phyloP scores from a whole-genome alignment of 176 grass and related monocot species.

The Neostapfia colusana region DNA sequence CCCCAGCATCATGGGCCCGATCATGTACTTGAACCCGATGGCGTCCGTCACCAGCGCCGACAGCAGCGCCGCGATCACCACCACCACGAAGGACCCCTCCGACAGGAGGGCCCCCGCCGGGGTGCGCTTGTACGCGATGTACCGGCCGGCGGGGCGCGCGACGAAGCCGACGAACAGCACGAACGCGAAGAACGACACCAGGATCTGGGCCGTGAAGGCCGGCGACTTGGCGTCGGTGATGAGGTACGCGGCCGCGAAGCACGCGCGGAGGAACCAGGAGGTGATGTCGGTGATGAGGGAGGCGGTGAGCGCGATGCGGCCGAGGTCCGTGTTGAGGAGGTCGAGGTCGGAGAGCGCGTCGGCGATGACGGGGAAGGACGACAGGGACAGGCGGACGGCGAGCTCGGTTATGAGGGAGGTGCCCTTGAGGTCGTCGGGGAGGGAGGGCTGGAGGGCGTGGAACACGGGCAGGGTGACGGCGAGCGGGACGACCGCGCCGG shows the following conservation, averaged over 20 bases:
- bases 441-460: conserved; percentile 26
- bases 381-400: conserved; percentile 54
- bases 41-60: conserved; percentile 60
- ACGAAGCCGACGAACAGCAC: conserved; percentile 49
- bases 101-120: conserved; percentile 41
- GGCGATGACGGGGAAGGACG: conserved; percentile 69
- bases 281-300: conserved; percentile 70
- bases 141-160: conserved; percentile 30
- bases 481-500: conserved; percentile 56
- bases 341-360: conserved; percentile 65
- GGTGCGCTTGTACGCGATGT: conserved; percentile 44
- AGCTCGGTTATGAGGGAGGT: conserved; percentile 49
- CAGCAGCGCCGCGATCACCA: conserved; percentile 54
- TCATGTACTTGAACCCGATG: conserved; percentile 65
- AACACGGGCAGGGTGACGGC: conserved; percentile 39
- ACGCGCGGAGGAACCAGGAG: conserved; percentile 52
- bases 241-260: conserved; percentile 23
- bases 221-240: conserved; percentile 31
- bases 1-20: conserved; percentile 69
- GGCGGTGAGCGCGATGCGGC: conserved; percentile 66
- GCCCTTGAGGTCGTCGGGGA: conserved; percentile 45
- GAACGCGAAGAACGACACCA: conserved; percentile 38
- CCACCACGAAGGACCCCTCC: conserved; percentile 56
- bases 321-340: conserved; percentile 89
- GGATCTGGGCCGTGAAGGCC: conserved; percentile 25